Base-by-base conservation (phyloP, 2,329 filamentous ascomycete genomes). In the Aureobasidium subglaciale region DNA sequence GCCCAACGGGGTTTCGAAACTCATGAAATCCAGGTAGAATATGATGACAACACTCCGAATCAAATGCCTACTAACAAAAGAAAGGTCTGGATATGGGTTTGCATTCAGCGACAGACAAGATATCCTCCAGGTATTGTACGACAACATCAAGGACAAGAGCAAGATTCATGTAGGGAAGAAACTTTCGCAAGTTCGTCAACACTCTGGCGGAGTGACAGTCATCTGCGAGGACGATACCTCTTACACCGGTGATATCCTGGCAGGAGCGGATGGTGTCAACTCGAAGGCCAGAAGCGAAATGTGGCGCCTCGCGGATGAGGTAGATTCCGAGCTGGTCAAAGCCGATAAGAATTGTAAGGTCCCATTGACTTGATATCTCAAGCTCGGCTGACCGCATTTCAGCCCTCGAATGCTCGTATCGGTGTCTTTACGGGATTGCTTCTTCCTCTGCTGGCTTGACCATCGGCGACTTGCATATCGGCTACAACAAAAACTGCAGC, bases 341-440 rank as follows among this genome's bases (percentile, higher is more conserved):
- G 46, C 24, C 20, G 63, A 65, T 16, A 60, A 60, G 35, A 56
- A 24, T 1, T 37, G 50, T 58, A 40, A 35, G 56, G n/a, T 2
- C 2, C 2, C 13, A 20, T 2, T 4, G 2, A 11, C 2, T 20
- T 24, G n/a, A 15, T 4, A 1, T n/a, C 41, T 7, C 1, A 27
- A 25, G 11, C 9, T 25, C 11, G 6, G 4, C 43, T 55, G 24
- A 55, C 15, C 40, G 38, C 11, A 55, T 64, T 41, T 37, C 54
- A 30, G 61, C 61, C 9, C 46, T 49, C n/a, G 34, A 38, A 4
- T 25, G 46, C 7, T 57, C 59, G 29, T 73, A 71, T 35, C 58
- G 60, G 10, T 73, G 70, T 59, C 67, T 67, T n/a, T 74, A 71
- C 41, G 71, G 72, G 5, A 73, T 73, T 13, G 66, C 70, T 2